Evolutionary conservation across 345 rosid genomes (phyloP), one percentile per base, ranked within the genome.

Genomic region (Acer negundo): DNA sequence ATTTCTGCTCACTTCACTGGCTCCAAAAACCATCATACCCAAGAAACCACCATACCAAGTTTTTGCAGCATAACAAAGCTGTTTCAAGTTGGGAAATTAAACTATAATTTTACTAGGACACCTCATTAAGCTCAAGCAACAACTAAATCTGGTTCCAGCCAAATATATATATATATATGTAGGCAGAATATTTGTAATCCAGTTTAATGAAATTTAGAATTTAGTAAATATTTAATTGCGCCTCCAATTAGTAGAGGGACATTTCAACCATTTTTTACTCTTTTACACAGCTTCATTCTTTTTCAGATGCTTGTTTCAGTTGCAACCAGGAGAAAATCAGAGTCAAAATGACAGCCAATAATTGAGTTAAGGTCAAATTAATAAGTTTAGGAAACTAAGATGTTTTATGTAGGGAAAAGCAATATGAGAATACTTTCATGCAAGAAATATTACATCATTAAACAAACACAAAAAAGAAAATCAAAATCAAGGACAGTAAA

Each of bases 1-100:
- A 76, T 96, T 94, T 84, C 99, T 89, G 88, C 98, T 96, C 67
- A 96, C 97, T 87, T 96, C 99, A 87, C 97, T 96, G 75, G 99
- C 97, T 76, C 99, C 99, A 81, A 96, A 93, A 44, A 96, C 80
- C 98, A 92, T 96, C 97, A 96, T 78, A 44, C 98, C 97, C 80
- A 95, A 71, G 82, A 92, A 93, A 70, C 98, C 98, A 71, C 98
- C 98, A 80, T 89, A 91, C 99, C 98, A 95, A 59, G 98, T 95
- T 83, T 95, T 95, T 71, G 98, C 99, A 73, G 97, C 97, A 81
- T 90, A 92, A 77, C 99, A 95, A 80, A 92, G 94, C 99, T 93
- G 92, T 75, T 69, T 70, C 71, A 72, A 53, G 55, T 46, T 10
- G 24, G 38, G 23, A 24, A 79, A 74, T 46, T 26, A 62, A 55